Percentiles rank a stretch among this genome's conserved stretches.
phyloP scores from a whole-genome alignment of 2,329 filamentous ascomycete species.

The Neonectria neomacrospora region DNA sequence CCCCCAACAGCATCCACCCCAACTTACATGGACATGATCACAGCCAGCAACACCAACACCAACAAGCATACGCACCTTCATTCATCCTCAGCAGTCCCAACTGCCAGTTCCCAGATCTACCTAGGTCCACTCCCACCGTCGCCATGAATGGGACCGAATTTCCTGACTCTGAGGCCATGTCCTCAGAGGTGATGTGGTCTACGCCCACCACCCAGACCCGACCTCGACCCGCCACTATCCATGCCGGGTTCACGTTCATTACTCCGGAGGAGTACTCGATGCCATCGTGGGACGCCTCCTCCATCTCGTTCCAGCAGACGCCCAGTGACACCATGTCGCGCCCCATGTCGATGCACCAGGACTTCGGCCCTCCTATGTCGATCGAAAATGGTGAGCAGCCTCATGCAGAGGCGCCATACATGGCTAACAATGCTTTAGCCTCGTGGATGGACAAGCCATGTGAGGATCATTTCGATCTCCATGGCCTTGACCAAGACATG shows the following conservation, averaged over 20 bases:
- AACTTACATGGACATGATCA: conserved; percentile 39
- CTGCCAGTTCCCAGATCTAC: conserved; percentile 59
- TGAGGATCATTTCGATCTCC: conserved; percentile 67
- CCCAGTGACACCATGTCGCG: conserved; percentile 64
- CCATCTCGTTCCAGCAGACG: conserved; percentile 61
- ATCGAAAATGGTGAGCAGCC: conserved; percentile 61
- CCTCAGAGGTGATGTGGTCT: conserved; percentile 63
- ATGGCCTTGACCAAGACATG: conserved; percentile 67
- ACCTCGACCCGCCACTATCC: conserved; percentile 68
- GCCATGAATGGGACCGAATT: conserved; percentile 64
- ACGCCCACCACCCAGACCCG: conserved; percentile 64
- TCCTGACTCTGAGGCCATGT: conserved; percentile 60
- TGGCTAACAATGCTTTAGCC: conserved; percentile 39
- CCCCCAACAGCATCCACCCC: conserved; percentile 38
- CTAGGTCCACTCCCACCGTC: conserved; percentile 53
- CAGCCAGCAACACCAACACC: conserved; percentile 35
- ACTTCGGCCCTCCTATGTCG: conserved; percentile 63
- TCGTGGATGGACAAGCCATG: conserved; percentile 65
- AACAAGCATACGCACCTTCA: conserved; percentile 59
- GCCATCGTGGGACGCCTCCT: conserved; percentile 68
- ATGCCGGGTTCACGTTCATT: conserved; percentile 70
- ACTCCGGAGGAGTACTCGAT: conserved; percentile 64
- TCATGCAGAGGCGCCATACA: conserved; percentile 2
- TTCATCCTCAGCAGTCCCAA: conserved; percentile 60
- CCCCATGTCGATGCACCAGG: conserved; percentile 68